Evolutionary conservation across 257 asterid genomes (phyloP).

Genomic region (Hygrophila difformis): DNA sequence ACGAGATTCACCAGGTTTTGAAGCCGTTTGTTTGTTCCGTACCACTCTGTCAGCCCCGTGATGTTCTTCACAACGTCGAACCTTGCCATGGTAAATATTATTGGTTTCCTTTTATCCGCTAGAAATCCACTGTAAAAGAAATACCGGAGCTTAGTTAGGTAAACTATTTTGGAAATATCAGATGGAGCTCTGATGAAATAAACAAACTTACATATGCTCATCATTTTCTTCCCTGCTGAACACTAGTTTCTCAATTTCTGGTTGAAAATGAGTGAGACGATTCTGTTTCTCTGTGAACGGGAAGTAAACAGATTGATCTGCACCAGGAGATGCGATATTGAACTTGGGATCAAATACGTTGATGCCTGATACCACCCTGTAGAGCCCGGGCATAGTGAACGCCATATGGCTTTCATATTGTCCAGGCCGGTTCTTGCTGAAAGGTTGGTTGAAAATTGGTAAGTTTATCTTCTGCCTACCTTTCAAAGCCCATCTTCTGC

Average conservation of each 20-base stretch:
- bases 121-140: slow-evolving; percentile 58
- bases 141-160: not conserved
- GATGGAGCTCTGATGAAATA: no score
- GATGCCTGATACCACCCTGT: slow-evolving; percentile 68
- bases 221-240: slow-evolving; percentile 51
- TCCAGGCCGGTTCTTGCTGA: slow-evolving; percentile 64
- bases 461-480: no score
- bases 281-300: slow-evolving; percentile 49
- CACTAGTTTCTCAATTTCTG: slow-evolving; percentile 53
- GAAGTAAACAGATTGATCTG: slow-evolving; percentile 77
- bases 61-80: slow-evolving; percentile 73
- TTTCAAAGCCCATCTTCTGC: no score
- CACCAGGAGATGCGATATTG: slow-evolving; percentile 87
- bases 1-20: slow-evolving; percentile 64
- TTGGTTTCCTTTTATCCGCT: slow-evolving; percentile 59
- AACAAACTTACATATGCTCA: slow-evolving; percentile 59
- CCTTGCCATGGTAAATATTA: slow-evolving; percentile 83
- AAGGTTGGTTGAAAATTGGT: slow-evolving; percentile 18
- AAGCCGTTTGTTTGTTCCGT: slow-evolving; percentile 54
- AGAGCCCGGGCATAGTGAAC: slow-evolving; percentile 82
- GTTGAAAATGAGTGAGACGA: slow-evolving; percentile 43
- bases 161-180: no score
- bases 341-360: slow-evolving; percentile 78
- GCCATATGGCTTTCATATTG: slow-evolving; percentile 83
- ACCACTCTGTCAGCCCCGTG: slow-evolving; percentile 80